Base-by-base conservation (phyloP, 2,329 filamentous ascomycete genomes). In the Penicillium brasilianum region DNA sequence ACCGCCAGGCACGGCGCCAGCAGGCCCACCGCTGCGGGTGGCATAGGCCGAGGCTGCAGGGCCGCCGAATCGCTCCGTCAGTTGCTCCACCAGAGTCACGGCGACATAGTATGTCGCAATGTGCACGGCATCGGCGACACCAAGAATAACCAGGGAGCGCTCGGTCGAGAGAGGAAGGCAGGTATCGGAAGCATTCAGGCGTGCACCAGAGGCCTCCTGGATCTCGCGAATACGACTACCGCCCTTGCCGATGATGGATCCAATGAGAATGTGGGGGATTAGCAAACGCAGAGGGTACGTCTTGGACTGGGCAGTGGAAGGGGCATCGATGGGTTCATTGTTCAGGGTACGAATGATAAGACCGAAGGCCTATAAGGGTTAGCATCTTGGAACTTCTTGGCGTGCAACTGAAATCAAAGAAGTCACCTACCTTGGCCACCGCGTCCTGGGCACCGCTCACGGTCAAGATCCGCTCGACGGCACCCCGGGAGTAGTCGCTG, bases 101-200 rank as follows among this genome's bases (percentile, higher is more conserved):
- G 93, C 94, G 66, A 99, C 93, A 74, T 99, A 99, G 83, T 98
- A 99, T 39, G 95, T 97, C 52, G 95, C 95, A 78, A 99, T 99
- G 80, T 99, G 95, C 52, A 99, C 94, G 60, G 95, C 94, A 81
- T 99, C 95, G 57, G 95, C 95, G 60, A 99, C 95, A 76, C 95
- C 95, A 79, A 98, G 92, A 32, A 99, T 93, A 55, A 99, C 94
- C 52, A 99, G 87, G n/a, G 95, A 98, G 51, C 95, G 91, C 81
- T 99, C 95, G 61, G 93, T 96, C 18, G 95, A 99, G 63, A 97
- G 86, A 52, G 95, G 95, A 58, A 99, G 86, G 75, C 93, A 96
- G 5, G 93, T 90, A 77, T 98, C 95, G 7, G 95, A 99, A 28
- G 95, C 95, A 78, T 99, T 99, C 49, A 99, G 86, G 64, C 96